phyloP scores from a whole-genome alignment of 2,329 filamentous ascomycete genomes.

The Fusarium hostae region DNA sequence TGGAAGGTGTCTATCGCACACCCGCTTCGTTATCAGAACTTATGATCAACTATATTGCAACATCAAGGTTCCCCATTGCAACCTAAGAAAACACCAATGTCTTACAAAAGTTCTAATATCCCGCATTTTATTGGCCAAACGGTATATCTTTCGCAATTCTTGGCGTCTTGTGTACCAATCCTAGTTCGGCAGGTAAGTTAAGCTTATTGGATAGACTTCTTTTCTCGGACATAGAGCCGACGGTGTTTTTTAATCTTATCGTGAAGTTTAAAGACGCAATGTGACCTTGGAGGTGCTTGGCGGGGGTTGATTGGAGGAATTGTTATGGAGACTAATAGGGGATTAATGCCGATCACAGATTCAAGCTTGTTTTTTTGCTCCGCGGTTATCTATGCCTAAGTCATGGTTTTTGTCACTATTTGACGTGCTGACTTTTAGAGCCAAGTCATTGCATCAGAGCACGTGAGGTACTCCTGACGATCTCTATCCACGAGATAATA shows the following conservation, averaged over 20 bases:
- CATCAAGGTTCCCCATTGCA: neutral
- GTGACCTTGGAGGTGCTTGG: neutral
- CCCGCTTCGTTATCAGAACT: neutral
- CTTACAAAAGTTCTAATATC: constrained; percentile 18
- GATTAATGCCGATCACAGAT: neutral
- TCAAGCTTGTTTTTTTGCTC: neutral
- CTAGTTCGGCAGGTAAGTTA: constrained; percentile 14
- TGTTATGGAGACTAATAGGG: neutral
- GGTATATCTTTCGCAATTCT: constrained; percentile 1
- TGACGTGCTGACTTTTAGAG: neutral
- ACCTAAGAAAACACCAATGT: neutral
- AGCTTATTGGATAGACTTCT: constrained; percentile 16
- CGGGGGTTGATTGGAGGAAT: constrained; percentile 6
- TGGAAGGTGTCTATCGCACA: constrained; percentile 21
- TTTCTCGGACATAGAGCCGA: neutral
- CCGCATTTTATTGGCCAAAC: neutral
- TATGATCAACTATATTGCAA: neutral
- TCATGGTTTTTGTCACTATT: neutral
- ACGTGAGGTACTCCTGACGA: neutral
- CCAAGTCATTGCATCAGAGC: neutral
- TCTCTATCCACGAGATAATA: no score
- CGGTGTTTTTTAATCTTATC: constrained; percentile 18
- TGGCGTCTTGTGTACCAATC: constrained; percentile 5
- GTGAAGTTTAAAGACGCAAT: constrained; percentile 23
- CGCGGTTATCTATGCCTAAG: neutral